These are phyloP conservation scores for Triadica sebifera DNA, from an alignment of 345 rosid species.

Conservation along the genomic window DNA sequence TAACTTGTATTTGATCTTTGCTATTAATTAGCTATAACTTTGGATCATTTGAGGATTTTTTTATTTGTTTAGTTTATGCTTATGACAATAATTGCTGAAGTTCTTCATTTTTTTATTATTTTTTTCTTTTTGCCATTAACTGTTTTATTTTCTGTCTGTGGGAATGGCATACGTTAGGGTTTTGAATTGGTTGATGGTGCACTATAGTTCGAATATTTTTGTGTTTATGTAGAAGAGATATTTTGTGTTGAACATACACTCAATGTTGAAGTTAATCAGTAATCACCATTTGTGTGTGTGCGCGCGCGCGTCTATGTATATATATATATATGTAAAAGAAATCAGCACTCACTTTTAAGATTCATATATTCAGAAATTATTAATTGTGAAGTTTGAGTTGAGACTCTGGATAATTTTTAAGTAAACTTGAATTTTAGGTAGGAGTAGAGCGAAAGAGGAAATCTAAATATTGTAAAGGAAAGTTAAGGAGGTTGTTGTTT, in stretches of 20 bases:
- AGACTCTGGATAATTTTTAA: background rate
- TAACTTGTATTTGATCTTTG: background rate
- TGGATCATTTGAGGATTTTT: background rate
- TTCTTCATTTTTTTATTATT: background rate
- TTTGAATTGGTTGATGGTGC: background rate
- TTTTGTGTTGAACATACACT: background rate
- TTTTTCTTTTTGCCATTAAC: background rate
- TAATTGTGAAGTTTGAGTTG: background rate
- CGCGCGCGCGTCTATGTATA: no score
- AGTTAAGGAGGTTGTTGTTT: background rate
- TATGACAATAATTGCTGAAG: background rate
- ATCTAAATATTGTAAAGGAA: background rate
- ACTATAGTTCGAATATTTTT: background rate
- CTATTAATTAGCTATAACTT: background rate
- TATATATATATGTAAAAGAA: background rate
- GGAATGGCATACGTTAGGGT: slow-evolving; percentile 9
- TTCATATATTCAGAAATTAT: background rate
- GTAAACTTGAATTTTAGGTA: background rate
- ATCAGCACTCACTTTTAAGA: background rate
- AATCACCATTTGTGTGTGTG: background rate
- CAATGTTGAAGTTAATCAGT: background rate
- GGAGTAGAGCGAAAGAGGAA: background rate
- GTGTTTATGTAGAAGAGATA: background rate
- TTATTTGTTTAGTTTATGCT: background rate
- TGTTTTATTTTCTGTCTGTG: background rate